These are phyloP conservation scores for Calocybe cyanea DNA, from an alignment of 768 basidiomycete species.

Conservation along the genomic window DNA sequence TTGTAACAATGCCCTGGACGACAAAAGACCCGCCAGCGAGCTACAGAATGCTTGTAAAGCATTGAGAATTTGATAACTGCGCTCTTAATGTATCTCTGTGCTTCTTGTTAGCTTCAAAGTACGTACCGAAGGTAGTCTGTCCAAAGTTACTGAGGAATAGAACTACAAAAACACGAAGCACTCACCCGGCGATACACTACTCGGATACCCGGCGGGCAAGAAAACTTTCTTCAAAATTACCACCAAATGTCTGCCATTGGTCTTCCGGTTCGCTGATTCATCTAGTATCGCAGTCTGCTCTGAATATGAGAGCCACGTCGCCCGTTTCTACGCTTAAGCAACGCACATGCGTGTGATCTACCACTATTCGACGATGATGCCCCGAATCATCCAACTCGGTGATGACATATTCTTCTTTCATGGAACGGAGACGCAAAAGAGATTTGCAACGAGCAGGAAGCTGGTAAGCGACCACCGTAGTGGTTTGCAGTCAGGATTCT, in stretches of 20 bases:
- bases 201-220: slow-evolving; percentile 60
- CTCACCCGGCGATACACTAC: slow-evolving; percentile 56
- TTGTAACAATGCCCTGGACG: slow-evolving; percentile 66
- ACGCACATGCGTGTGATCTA: slow-evolving; percentile 13
- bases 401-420: slow-evolving; percentile 4
- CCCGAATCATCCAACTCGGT: slow-evolving; percentile 21
- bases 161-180: not conserved
- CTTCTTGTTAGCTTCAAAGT: not conserved
- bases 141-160: not conserved
- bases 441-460: no score
- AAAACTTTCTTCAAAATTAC: slow-evolving; percentile 46
- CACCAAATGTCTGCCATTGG: slow-evolving; percentile 3
- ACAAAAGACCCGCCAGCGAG: slow-evolving; percentile 57
- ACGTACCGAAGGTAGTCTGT: slow-evolving; percentile 55
- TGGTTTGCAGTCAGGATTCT: no score
- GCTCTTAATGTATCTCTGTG: slow-evolving; percentile 3
- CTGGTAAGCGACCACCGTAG: no score
- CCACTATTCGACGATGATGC: slow-evolving; percentile 7
- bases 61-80: slow-evolving; percentile 64
- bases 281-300: slow-evolving; percentile 8
- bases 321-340: not conserved
- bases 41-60: slow-evolving; percentile 69
- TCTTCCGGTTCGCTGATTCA: slow-evolving; percentile 1
- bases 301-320: not conserved
- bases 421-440: not conserved